A percentile compares a stretch with the other conserved stretches of the same genome.
phyloP scores from a whole-genome alignment of 1,284 basidiomycete species.

The Moesziomyces sp. region DNA sequence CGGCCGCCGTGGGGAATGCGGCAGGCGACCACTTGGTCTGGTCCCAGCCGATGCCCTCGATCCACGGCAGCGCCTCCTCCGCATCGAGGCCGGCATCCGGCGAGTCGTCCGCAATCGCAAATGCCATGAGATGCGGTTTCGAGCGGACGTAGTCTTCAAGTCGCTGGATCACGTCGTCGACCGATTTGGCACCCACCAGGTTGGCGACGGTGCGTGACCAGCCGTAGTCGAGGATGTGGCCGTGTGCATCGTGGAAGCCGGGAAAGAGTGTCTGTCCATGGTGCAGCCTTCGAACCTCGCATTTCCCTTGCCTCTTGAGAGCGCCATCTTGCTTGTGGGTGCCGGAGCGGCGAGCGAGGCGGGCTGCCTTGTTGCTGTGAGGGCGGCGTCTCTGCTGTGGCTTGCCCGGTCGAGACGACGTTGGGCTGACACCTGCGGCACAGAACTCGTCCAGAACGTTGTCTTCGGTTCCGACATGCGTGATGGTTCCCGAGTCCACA shows the following conservation, averaged over 20 bases:
- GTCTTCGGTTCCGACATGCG: conserved; percentile 11
- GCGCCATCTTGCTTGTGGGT: not conserved
- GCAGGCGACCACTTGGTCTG: conserved; percentile 73
- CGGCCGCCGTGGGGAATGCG: conserved; percentile 76
- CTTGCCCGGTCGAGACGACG: not conserved
- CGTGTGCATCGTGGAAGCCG: conserved; percentile 62
- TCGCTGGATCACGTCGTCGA: conserved; percentile 42
- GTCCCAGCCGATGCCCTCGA: conserved; percentile 91
- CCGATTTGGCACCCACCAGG: conserved; percentile 49
- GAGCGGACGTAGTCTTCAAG: conserved; percentile 44
- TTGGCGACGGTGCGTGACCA: conserved; percentile 52
- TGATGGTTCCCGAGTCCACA: conserved; percentile 19
- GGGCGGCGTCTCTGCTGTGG: conserved; percentile 15
- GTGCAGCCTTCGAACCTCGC: conserved; percentile 22
- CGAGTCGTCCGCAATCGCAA: conserved; percentile 9
- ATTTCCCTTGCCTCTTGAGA: conserved; percentile 11
- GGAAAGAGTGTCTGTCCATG: conserved; percentile 41
- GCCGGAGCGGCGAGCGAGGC: conserved; percentile 8
- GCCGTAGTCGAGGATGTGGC: conserved; percentile 62
- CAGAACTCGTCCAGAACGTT: conserved; percentile 23
- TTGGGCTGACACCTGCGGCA: not conserved
- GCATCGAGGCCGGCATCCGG: not conserved
- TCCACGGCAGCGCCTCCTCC: conserved; percentile 71
- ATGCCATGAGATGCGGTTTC: conserved; percentile 26
- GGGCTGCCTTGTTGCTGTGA: conserved; percentile 33